Base-by-base conservation (phyloP, 176 grass and related monocot species). In the Musa acuminata region DNA sequence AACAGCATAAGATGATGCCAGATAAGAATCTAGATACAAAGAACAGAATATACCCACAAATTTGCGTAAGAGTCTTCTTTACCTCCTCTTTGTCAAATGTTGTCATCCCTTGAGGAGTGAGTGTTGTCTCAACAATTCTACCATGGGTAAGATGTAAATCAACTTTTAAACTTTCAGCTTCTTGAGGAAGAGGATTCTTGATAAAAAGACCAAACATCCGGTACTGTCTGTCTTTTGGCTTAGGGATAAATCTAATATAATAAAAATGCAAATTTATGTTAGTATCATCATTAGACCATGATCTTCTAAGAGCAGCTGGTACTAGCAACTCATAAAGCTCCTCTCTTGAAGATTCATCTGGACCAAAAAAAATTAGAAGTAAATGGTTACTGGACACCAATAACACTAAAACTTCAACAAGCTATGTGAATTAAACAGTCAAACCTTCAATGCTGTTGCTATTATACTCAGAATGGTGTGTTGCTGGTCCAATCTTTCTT, bases 191-290 rank as follows among this genome's bases (percentile, higher is more conserved):
- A 64, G 67, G 71, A 76, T 81, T 79, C 74, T 84, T 83, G 75
- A 93, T 75, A 85, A 97, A 90, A 83, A 97, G 82, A 77, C 90
- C 93, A 90, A 97, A 97, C 84, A 85, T 93, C 71, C 84, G 82
- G 78, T 97, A 97, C 49, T 84, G 53, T 78, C 93, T 90, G 80
- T 93, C 93, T 13, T 77, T 81, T 68, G 93, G 93, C 81, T 67
- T 77, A 48, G 93, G 93, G 81, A 82, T 71, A 84, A 97, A 87
- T 80, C 74, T 74, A 83, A 97, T 84, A 80, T 90, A 93, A 79
- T 97, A 97, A 66, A 82, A 93, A 83, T 88, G 80, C 83, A 97
- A 73, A 52, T 83, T 87, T 63, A 85, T 75, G 12, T 75, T n/a
- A 53, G 59, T 65, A 48, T 96, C 83, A 70, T 84, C 22, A 76